Evolutionary conservation across 2,329 filamentous ascomycete species (phyloP), one percentile per base, ranked within the genome.

Genomic region (Emmonsia crescens): DNA sequence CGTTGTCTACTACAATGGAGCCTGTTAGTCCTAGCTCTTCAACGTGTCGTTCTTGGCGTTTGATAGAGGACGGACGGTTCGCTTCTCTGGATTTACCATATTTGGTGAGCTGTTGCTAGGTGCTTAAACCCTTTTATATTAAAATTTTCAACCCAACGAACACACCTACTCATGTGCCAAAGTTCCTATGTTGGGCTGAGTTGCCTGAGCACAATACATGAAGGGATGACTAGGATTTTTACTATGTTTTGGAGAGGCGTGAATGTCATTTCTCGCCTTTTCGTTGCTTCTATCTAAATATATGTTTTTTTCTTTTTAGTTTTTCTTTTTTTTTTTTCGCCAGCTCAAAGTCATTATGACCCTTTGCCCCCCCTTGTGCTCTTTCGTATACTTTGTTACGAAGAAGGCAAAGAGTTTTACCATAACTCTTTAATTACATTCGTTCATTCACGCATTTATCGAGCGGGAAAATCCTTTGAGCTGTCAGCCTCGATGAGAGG

Each of bases 41-140:
- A 55, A 27, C 59, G 42, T 27, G 44, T 14, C 40, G 42, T 49
- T 51, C n/a, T 60, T 52, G 60, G 65, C 61, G 65, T 65, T 66
- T 62, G 63, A 61, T 64, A 62, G 61, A 65, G 60, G 62, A 58
- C 19, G 55, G 55, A 46, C 9, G 29, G 10, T 21, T 33, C 16
- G 29, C 8, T 54, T 24, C 14, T 38, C 40, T 29, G 24, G 40
- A 29, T 57, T 33, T n/a, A 36, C 38, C 31, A 21, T 55, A 14
- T 33, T 46, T 31, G 16, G 55, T 46, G 24, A 56, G 27, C 21
- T 57, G n/a, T 40, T 31, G 27, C 14, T 14, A 33, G n/a, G 4
- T 4, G 8, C 27, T 21, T n/a, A 33, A 33, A n/a, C 10, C 31
- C 16, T 10, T 52, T 33, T 27, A 27, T 49, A 27, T 49, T 24